A percentile compares a stretch with the other conserved stretches of the same genome.
phyloP scores from a whole-genome alignment of 2,329 filamentous ascomycete genomes.

The Tolypocladium amazonense region DNA sequence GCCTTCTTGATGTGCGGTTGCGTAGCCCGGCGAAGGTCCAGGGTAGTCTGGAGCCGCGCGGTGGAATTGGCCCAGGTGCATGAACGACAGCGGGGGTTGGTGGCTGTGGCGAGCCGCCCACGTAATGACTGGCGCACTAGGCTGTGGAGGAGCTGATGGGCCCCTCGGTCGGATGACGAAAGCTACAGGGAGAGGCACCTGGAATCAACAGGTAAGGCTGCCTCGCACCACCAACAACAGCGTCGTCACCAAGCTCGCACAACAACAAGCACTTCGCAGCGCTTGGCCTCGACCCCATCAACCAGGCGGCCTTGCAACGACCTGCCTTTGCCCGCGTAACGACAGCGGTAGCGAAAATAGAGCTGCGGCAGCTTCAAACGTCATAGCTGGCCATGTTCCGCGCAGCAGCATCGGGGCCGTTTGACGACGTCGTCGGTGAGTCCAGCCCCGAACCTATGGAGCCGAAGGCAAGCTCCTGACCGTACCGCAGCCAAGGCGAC shows the following conservation, averaged over 20 bases:
- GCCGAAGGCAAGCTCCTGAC: conserved; percentile 5
- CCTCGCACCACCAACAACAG: background rate
- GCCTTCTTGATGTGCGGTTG: background rate
- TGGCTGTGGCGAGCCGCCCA: background rate
- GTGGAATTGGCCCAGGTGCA: background rate
- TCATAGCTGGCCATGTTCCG: conserved; percentile 38
- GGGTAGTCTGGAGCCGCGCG: too few species aligned
- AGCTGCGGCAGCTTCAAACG: conserved; percentile 2
- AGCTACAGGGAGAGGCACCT: background rate
- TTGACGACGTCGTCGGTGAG: conserved; percentile 50
- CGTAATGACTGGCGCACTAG: background rate
- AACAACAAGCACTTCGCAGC: background rate
- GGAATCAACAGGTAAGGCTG: background rate
- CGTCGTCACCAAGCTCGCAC: background rate
- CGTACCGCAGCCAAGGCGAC: conserved; percentile 57
- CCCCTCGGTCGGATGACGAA: background rate
- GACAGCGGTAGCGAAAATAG: background rate
- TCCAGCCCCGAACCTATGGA: conserved; percentile 6
- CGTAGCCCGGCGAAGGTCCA: background rate
- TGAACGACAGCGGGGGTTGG: background rate
- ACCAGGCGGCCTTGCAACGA: background rate
- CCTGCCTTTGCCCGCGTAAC: background rate
- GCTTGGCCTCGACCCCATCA: too few species aligned
- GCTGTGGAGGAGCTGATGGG: background rate
- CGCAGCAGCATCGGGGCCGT: conserved; percentile 45